Conservation (phyloP, 2,329 filamentous ascomycete species). For the Metarhizium brunneum region DNA sequence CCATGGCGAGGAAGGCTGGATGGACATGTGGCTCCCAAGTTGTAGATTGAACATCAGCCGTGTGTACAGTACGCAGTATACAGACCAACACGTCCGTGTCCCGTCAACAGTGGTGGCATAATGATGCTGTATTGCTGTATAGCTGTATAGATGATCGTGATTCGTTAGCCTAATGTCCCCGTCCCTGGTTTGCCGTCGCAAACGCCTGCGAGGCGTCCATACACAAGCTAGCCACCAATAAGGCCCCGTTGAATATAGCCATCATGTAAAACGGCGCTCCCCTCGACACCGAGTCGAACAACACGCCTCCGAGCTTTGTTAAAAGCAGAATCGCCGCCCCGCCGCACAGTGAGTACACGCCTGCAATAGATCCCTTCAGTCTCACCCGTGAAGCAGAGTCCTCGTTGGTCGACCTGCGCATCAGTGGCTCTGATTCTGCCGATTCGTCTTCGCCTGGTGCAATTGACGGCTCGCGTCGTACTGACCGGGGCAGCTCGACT, state of each 20-base stretch:
- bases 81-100: too few species aligned
- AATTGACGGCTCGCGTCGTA: constrained; percentile 16
- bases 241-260: constrained; percentile 71
- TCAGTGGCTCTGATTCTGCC: constrained; percentile 31
- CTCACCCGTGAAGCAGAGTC: constrained; percentile 38
- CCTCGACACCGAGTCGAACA: constrained; percentile 68
- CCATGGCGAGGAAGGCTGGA: too few species aligned
- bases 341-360: constrained; percentile 85
- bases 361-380: constrained; percentile 89
- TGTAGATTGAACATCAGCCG: too few species aligned
- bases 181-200: constrained; percentile 10
- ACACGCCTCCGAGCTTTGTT: constrained; percentile 78
- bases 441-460: constrained; percentile 29
- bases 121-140: too few species aligned
- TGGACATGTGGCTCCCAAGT: too few species aligned
- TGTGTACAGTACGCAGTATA: too few species aligned
- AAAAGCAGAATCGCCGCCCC: constrained; percentile 83
- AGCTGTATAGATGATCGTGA: constrained; percentile 1
- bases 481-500: constrained; percentile 28
- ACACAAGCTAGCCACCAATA: constrained; percentile 49
- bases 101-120: too few species aligned
- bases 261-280: constrained; percentile 92
- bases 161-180: constrained; percentile 1
- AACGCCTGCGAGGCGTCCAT: constrained; percentile 38
- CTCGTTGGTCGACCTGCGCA: constrained; percentile 21